Evolutionary conservation across 805 yeast species (phyloP).

Genomic region (Starmerella apicola): DNA sequence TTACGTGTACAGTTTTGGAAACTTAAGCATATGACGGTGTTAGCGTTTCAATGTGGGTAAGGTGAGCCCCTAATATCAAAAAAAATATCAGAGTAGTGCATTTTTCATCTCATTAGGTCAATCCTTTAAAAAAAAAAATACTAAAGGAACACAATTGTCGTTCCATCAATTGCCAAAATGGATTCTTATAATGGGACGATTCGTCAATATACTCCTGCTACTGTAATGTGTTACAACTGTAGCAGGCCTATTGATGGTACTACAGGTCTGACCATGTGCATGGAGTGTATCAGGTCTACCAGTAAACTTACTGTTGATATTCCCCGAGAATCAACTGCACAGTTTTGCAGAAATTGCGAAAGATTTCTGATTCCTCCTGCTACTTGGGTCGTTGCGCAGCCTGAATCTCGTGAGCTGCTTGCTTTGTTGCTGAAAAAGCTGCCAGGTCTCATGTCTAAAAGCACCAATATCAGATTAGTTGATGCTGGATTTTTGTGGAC

Average conservation of each 20-base stretch:
- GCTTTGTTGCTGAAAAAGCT: constrained; percentile 82
- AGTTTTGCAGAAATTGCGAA: constrained; percentile 96
- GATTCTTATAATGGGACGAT: no score
- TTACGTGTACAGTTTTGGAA: no score
- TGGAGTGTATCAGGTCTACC: constrained; percentile 88
- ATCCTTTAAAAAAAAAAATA: no score
- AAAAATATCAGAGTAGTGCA: no score
- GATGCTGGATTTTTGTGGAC: constrained; percentile 96
- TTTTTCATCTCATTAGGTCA: no score
- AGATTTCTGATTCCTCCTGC: constrained; percentile 88
- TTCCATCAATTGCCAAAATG: no score
- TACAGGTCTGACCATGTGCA: constrained; percentile 81
- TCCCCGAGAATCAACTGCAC: constrained; percentile 75
- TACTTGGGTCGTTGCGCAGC: constrained; percentile 82
- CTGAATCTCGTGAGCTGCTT: constrained; percentile 83
- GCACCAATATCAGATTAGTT: constrained; percentile 68
- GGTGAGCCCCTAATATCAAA: no score
- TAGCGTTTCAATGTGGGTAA: no score
- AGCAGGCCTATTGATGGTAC: constrained; percentile 98
- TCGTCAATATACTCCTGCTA: constrained; percentile 39
- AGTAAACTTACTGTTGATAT: constrained; percentile 90
- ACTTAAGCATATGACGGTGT: no score
- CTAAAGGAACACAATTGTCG: no score
- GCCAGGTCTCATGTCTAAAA: constrained; percentile 49
- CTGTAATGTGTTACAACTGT: constrained; percentile 95